Conservation (phyloP, 2,329 filamentous ascomycete species). For the Mycosphaerella sp. region DNA sequence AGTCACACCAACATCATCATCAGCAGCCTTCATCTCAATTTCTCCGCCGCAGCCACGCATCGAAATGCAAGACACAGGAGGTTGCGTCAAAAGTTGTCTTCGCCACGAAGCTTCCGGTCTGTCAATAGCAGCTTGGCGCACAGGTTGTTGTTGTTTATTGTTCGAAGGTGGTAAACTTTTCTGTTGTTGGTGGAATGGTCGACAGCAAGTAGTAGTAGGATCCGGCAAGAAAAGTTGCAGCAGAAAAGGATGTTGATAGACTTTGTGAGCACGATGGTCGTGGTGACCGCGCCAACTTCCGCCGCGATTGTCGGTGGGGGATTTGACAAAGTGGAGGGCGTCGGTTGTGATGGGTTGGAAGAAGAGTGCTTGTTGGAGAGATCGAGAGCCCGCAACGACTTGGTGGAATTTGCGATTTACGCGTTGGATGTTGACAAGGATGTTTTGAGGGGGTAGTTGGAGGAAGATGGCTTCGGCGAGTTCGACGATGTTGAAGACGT, state of each 20-base stretch:
- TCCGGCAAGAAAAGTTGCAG: not conserved
- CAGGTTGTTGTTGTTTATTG: no score
- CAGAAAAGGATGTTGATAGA: not conserved
- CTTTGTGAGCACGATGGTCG: no score
- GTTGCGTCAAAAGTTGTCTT: slow-evolving; percentile 10
- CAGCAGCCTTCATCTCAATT: not conserved
- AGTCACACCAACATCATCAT: not conserved
- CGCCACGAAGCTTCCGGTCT: slow-evolving; percentile 10
- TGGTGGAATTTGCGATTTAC: slow-evolving; percentile 13
- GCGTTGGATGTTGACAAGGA: slow-evolving; percentile 13
- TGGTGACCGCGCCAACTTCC: not conserved
- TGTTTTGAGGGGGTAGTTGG: slow-evolving; percentile 7
- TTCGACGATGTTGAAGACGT: slow-evolving; percentile 17
- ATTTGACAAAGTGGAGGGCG: not conserved
- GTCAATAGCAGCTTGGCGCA: not conserved
- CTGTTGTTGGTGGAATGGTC: no score
- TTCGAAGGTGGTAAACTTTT: no score
- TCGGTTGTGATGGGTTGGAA: slow-evolving; percentile 6
- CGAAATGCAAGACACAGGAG: not conserved
- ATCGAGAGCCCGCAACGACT: slow-evolving; percentile 6
- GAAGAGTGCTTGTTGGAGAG: slow-evolving; percentile 16
- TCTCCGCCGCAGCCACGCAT: not conserved
- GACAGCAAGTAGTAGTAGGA: no score
- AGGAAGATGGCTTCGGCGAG: slow-evolving; percentile 29
- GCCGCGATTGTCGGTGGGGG: not conserved